phyloP scores from a whole-genome alignment of 1,139 yeast genomes.

The Sugiyamaella pinicola region DNA sequence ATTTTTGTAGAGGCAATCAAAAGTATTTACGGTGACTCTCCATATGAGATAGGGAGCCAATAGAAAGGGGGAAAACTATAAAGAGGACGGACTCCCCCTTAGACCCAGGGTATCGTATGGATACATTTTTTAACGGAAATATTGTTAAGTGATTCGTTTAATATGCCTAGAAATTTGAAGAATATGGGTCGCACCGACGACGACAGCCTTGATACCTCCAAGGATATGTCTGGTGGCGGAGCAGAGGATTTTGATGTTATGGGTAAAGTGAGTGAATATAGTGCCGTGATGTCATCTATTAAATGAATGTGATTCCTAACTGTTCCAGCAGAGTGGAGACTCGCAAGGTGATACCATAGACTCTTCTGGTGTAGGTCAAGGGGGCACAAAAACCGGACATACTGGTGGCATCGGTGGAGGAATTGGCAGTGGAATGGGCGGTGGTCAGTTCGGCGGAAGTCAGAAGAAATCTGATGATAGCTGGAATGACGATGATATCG shows the following conservation, averaged over 20 bases:
- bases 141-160: too few species aligned
- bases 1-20: not conserved
- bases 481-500: slow-evolving; percentile 14
- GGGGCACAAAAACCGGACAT: not conserved
- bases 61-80: not conserved
- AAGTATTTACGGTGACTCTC: not conserved
- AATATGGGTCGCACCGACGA: slow-evolving; percentile 14
- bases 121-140: too few species aligned
- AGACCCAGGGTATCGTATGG: too few species aligned
- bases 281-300: too few species aligned
- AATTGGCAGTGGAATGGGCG: too few species aligned
- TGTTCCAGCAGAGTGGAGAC: not conserved
- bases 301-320: not conserved
- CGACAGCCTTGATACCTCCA: slow-evolving; percentile 7
- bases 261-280: slow-evolving; percentile 12
- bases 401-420: not conserved
- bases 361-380: slow-evolving; percentile 1
- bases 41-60: not conserved
- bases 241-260: slow-evolving; percentile 12
- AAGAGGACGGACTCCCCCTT: not conserved
- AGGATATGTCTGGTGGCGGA: slow-evolving; percentile 1
- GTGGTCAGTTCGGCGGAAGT: not conserved
- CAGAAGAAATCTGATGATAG: slow-evolving; percentile 7
- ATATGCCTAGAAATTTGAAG: slow-evolving; percentile 17
- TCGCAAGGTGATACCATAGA: slow-evolving; percentile 4